Base-by-base conservation (phyloP, 495 filamentous ascomycete genomes). In the Amniculicola lignicola region DNA sequence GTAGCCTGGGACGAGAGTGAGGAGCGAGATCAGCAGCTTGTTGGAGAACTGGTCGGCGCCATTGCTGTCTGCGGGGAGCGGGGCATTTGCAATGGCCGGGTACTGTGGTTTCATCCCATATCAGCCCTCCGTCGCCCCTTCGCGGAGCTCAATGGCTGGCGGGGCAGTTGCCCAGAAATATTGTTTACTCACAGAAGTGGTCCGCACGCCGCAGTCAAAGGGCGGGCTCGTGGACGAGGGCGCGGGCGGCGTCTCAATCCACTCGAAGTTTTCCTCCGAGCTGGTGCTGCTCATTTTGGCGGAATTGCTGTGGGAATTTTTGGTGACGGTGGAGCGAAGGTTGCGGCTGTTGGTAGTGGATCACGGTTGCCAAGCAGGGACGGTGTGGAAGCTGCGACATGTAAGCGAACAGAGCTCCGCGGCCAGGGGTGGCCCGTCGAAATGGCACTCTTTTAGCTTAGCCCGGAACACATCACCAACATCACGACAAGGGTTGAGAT, bases 11-110 rank as follows among this genome's bases (percentile, higher is more conserved):
- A 88, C 76, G 31, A 76, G 66, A 54, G 72, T 64, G 33, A 90
- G 59, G 42, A 84, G 67, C 48, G 74, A 70, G 63, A 80, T 71
- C 46, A 92, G 79, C 44, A 82, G 59, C 49, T 64, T 27, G 67
- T 88, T 90, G 64, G 79, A 83, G 78, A 90, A 94, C 68, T 58
- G 74, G 25, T 90, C 85, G 55, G 71, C 75, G 51, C 87, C 84
- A 14, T 84, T 67, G 15, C 76, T 84, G 64, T 94, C 89, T 10
- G 89, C 88, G 35, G 89, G 88, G 24, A 92, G 75, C 36, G 89
- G 85, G 23, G 78, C 86, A 79, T 93, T 93, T 61, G 87, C 79
- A 67, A 93, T 92, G 27, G 86, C 71, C 4, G 86, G 81, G 61
- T 78, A 88, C 88, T 93, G 65, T 52, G 21, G 22, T 21, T n/a